These are phyloP conservation scores for Clohesyomyces aquaticus DNA, from an alignment of 495 filamentous ascomycete genomes.

Conservation along the genomic window DNA sequence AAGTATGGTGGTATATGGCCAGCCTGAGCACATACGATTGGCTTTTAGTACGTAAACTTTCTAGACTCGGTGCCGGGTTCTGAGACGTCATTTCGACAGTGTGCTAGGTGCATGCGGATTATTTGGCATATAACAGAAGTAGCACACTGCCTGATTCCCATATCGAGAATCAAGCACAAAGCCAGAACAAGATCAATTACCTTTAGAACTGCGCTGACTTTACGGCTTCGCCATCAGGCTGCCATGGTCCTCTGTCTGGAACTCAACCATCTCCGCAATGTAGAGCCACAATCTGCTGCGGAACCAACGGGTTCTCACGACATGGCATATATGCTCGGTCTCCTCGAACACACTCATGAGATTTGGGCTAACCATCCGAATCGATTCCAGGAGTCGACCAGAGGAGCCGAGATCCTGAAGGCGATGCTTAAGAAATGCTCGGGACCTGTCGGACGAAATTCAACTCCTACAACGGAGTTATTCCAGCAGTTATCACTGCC, in stretches of 20 bases:
- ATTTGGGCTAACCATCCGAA: conserved; percentile 34
- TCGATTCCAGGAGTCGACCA: conserved; percentile 28
- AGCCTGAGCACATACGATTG: conserved; percentile 54
- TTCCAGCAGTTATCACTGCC: background rate
- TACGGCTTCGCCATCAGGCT: no score
- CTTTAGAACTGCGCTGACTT: no score
- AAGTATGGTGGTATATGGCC: conserved; percentile 55
- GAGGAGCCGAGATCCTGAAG: conserved; percentile 29
- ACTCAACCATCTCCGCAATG: conserved; percentile 39
- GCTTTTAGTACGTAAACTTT: no score
- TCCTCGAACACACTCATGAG: conserved; percentile 27
- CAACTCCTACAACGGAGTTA: conserved; percentile 4
- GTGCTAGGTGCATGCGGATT: no score
- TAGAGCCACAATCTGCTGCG: conserved; percentile 1
- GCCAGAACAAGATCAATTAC: no score
- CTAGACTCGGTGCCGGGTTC: no score
- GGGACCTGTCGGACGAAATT: background rate
- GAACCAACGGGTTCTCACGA: background rate
- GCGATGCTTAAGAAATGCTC: conserved; percentile 36
- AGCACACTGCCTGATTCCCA: no score
- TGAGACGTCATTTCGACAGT: no score
- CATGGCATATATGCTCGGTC: conserved; percentile 17
- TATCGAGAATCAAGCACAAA: no score
- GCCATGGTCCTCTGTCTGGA: conserved; percentile 59
- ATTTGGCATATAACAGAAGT: no score